These are phyloP conservation scores for Nemania diffusa DNA, from an alignment of 2,329 filamentous ascomycete genomes.

Conservation along the genomic window DNA sequence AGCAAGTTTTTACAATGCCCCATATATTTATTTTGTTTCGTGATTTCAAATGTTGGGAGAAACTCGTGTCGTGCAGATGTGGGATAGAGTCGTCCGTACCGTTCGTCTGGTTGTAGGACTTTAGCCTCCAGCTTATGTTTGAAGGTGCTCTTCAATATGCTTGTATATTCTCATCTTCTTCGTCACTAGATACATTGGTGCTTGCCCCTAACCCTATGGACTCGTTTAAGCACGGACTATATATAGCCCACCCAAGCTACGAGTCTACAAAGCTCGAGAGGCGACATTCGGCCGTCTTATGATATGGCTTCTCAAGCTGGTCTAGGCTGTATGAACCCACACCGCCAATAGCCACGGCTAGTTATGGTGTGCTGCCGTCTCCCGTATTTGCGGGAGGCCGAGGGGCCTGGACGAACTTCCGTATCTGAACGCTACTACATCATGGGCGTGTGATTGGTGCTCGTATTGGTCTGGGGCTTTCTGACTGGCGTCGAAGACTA, in stretches of 20 bases:
- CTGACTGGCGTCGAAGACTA: slow-evolving; percentile 19
- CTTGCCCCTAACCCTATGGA: neutral
- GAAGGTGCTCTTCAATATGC: neutral
- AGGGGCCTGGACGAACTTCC: slow-evolving; percentile 3
- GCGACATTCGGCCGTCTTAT: slow-evolving; percentile 15
- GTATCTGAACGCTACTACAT: neutral
- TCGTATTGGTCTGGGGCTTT: slow-evolving; percentile 10
- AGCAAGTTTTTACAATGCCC: neutral
- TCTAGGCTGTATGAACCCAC: slow-evolving; percentile 14
- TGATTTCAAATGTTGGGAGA: slow-evolving; percentile 17
- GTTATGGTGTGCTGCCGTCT: neutral
- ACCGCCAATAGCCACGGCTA: slow-evolving; percentile 21
- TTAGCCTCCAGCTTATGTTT: neutral
- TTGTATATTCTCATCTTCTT: neutral
- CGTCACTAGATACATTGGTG: neutral
- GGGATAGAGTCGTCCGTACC: neutral
- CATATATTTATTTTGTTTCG: neutral
- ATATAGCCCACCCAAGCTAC: neutral
- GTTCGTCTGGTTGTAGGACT: neutral
- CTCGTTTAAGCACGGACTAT: neutral
- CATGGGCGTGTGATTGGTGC: slow-evolving; percentile 12
- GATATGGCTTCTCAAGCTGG: neutral
- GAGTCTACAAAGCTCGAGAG: neutral
- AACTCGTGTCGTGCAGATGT: neutral
- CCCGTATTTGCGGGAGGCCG: slow-evolving; percentile 20